phyloP scores from a whole-genome alignment of 1,284 basidiomycete genomes.

The Ganoderma sp. region DNA sequence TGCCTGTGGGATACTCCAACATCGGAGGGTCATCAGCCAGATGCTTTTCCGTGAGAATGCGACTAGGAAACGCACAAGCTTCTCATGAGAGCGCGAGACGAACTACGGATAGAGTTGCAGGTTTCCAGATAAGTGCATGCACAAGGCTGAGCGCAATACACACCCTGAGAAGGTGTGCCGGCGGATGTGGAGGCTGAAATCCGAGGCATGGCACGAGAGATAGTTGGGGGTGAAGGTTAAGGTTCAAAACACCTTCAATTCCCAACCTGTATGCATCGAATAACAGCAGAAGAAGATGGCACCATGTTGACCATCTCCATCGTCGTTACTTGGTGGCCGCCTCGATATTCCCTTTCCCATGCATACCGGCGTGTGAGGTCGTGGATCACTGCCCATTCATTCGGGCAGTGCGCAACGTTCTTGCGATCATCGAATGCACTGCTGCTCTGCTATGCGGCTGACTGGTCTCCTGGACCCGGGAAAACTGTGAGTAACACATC shows the following conservation, averaged over 20 bases:
- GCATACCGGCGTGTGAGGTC: background rate
- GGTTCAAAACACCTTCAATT: background rate
- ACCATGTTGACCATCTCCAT: conserved; percentile 19
- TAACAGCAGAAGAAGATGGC: conserved; percentile 7
- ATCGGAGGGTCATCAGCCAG: conserved; percentile 22
- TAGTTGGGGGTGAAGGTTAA: conserved; percentile 7
- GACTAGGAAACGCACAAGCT: background rate
- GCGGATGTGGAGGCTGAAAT: conserved; percentile 20
- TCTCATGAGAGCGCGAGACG: conserved; percentile 24
- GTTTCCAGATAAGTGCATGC: conserved; percentile 25
- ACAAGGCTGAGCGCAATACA: conserved; percentile 11
- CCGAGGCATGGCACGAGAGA: conserved; percentile 23
- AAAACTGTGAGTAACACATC: background rate
- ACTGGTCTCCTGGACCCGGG: background rate
- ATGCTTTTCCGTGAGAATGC: conserved; percentile 25
- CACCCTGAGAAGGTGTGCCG: conserved; percentile 14
- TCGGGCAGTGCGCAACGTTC: conserved; percentile 11
- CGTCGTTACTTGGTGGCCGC: conserved; percentile 12
- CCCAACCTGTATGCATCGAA: background rate
- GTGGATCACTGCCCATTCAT: background rate
- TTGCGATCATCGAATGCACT: conserved; percentile 28
- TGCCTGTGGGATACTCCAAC: conserved; percentile 18
- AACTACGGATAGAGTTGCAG: conserved; percentile 28
- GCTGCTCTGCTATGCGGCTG: background rate
- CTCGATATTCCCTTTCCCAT: conserved; percentile 14